Evolutionary conservation across 2,329 filamentous ascomycete species (phyloP), one percentile per base, ranked within the genome.

Genomic region (Trichoderma asperellum): DNA sequence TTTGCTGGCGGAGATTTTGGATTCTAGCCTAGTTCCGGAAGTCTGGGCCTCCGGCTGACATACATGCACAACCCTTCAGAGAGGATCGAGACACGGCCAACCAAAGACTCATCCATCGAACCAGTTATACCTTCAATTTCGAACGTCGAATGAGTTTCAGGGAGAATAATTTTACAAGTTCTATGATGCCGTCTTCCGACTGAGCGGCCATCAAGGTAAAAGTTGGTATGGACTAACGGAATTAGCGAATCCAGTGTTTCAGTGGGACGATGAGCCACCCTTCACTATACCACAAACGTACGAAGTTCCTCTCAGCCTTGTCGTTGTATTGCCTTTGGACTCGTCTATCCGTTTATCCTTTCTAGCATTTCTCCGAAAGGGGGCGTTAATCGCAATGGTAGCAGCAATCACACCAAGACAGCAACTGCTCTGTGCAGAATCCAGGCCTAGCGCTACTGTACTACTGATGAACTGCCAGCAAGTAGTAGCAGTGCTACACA

Each of bases 331-430:
- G 57, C 12, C 16, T 8, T 40, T n/a, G 29, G 34, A 37, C 4
- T 34, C 49, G 40, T 2, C n/a, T 43, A 66, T 49, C 53, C 53
- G 62, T 66, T 66, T 66, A 49, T 35, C 63, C 63, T 59, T 59
- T 66, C 35, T 59, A 16, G 53, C 63, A 58, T 67, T 59, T 67
- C 63, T 21, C 63, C 63, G 63, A 67, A 29, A 18, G 18, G 40
- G 49, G 49, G 49, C 49, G 40, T 18, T 40, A 24, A 40, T 40
- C 24, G 49, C 37, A 21, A 55, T 49, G 21, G n/a, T 55, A 32
- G 34, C 61, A 32, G 34, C 61, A 32, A 29, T 53, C 47, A 63
- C 47, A 29, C 60, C 37, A 63, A 37, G 32, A 63, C 40, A 34
- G 21, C 4, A 49, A 40, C 35, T 63, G 60, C 16, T 32, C 32